Evolutionary conservation across 129 eudicot genomes (phyloP).

Genomic region (Flaveria linearis): DNA sequence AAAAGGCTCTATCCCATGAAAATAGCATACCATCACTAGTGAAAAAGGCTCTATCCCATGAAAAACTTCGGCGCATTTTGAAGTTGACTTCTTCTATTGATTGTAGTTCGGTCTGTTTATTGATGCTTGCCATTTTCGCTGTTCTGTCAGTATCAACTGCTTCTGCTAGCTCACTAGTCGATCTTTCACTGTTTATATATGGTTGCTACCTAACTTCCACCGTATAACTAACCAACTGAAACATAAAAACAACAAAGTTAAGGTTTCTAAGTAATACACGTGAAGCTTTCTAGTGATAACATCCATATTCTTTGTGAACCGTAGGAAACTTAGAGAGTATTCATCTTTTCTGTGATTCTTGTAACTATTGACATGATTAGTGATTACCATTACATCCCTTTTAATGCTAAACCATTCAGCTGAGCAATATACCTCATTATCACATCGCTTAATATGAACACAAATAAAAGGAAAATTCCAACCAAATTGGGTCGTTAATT

Average conservation of each 20-base stretch:
- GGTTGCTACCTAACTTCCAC: not conserved
- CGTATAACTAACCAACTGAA: not conserved
- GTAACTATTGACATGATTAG: no score
- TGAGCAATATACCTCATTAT: no score
- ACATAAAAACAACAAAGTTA: not conserved
- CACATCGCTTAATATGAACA: no score
- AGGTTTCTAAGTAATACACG: no score
- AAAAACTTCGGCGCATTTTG: constrained; percentile 75
- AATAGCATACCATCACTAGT: constrained; percentile 63
- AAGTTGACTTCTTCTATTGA: constrained; percentile 37
- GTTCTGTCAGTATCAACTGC: constrained; percentile 25
- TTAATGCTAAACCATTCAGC: no score
- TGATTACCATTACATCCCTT: no score
- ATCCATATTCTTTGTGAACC: not conserved
- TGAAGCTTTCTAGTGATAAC: no score
- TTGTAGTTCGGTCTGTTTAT: constrained; percentile 24
- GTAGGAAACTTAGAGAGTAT: not conserved
- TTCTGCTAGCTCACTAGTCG: constrained; percentile 31
- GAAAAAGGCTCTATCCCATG: constrained; percentile 88
- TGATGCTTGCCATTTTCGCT: constrained; percentile 21
- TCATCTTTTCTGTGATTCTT: no score
- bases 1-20: constrained; percentile 87
- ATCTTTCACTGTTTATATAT: not conserved
- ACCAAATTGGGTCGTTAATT: no score
- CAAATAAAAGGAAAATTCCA: no score